These are phyloP conservation scores for Fragilaria crotonensis DNA, from an alignment of 108 stramenopile genomes.

Conservation along the genomic window DNA sequence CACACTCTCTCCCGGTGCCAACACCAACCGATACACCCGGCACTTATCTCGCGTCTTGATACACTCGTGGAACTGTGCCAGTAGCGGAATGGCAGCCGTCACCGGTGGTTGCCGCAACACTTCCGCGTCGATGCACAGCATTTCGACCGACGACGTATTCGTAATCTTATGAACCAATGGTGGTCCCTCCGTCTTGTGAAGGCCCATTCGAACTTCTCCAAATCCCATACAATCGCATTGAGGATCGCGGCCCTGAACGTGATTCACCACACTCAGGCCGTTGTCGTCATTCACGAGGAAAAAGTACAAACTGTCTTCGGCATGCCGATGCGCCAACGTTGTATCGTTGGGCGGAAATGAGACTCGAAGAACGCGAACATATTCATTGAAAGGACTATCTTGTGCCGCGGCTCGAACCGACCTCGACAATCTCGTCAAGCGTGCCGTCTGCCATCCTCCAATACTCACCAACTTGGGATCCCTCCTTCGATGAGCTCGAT, in stretches of 20 bases:
- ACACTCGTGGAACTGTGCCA: constrained; percentile 42
- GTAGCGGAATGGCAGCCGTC: constrained; percentile 20
- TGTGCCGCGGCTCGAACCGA: constrained; percentile 46
- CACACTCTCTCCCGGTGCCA: constrained; percentile 45
- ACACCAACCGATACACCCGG: constrained; percentile 47
- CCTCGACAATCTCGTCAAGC: constrained; percentile 50
- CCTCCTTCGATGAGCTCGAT: constrained; percentile 9
- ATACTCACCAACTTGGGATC: constrained; percentile 35
- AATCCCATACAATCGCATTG: constrained; percentile 58
- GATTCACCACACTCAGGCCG: constrained; percentile 56
- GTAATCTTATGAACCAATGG: constrained; percentile 66
- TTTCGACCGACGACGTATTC: constrained; percentile 21
- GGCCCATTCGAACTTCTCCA: constrained; percentile 43
- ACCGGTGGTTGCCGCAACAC: constrained; percentile 51
- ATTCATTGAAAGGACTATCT: constrained; percentile 44
- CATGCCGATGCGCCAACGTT: constrained; percentile 62
- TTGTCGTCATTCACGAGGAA: constrained; percentile 45
- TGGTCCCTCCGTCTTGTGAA: constrained; percentile 38
- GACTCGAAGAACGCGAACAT: constrained; percentile 45
- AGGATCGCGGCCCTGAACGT: constrained; percentile 49
- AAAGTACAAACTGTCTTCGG: constrained; percentile 53
- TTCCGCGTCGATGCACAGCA: constrained; percentile 70
- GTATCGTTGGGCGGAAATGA: constrained; percentile 45
- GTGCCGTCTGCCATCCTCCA: constrained; percentile 45
- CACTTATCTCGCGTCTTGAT: constrained; percentile 46